Evolutionary conservation across 805 yeast species (phyloP).

Genomic region (Cyberlindnera nakhonratchasimensis): DNA sequence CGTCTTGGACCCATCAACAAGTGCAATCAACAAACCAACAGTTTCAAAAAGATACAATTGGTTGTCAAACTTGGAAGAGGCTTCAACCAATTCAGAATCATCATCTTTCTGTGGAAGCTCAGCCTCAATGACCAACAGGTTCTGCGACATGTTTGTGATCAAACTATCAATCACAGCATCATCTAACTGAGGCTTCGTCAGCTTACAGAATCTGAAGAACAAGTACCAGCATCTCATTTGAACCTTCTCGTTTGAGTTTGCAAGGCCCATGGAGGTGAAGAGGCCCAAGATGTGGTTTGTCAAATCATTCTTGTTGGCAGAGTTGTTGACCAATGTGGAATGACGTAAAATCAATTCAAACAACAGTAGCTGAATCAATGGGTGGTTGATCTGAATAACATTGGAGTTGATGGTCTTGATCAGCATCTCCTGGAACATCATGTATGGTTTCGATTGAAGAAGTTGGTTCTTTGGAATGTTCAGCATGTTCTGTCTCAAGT

Average conservation of each 20-base stretch:
- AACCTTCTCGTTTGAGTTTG: constrained; percentile 68
- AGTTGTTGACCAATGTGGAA: constrained; percentile 54
- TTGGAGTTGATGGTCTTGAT: constrained; percentile 45
- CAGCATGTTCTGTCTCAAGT: constrained; percentile 73
- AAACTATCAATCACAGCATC: constrained; percentile 50
- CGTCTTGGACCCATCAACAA: constrained; percentile 44
- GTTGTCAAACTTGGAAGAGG: constrained; percentile 60
- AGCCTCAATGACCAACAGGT: constrained; percentile 60
- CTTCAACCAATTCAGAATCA: constrained; percentile 49
- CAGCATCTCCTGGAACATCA: constrained; percentile 59
- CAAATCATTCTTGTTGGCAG: constrained; percentile 45
- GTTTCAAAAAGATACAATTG: constrained; percentile 86
- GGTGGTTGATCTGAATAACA: constrained; percentile 56
- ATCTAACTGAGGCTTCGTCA: constrained; percentile 64
- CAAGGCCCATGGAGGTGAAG: constrained; percentile 81
- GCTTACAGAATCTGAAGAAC: constrained; percentile 75
- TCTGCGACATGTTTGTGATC: constrained; percentile 56
- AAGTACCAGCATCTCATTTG: constrained; percentile 87
- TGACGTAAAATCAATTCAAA: constrained; percentile 86
- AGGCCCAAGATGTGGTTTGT: constrained; percentile 65
- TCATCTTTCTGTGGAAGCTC: constrained; percentile 45
- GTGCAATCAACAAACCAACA: constrained; percentile 68
- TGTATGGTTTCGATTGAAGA: constrained; percentile 60
- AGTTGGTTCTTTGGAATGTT: constrained; percentile 65
- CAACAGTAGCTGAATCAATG: constrained; percentile 74